These are phyloP conservation scores for Pseudogymnoascus sp. DNA, from an alignment of 2,329 filamentous ascomycete species.

Conservation along the genomic window DNA sequence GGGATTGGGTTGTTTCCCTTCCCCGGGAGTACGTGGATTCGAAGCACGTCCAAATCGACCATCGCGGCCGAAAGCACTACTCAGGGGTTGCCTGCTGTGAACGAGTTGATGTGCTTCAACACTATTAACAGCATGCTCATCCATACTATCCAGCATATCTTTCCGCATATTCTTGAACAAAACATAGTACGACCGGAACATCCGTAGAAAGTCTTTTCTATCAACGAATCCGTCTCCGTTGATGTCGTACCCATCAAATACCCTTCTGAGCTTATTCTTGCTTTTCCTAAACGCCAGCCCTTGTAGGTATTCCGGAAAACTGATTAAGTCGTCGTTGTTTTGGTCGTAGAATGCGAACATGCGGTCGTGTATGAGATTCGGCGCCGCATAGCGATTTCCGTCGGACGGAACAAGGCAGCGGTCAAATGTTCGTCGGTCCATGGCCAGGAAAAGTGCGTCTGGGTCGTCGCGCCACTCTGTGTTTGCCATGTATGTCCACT, in stretches of 20 bases:
- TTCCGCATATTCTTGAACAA: slow-evolving; percentile 83
- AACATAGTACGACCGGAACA: slow-evolving; percentile 88
- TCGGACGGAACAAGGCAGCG: slow-evolving; percentile 82
- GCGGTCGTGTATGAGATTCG: slow-evolving; percentile 89
- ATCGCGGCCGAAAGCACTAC: slow-evolving; percentile 66
- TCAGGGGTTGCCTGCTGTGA: slow-evolving; percentile 66
- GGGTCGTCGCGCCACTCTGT: slow-evolving; percentile 78
- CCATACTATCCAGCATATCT: slow-evolving; percentile 71
- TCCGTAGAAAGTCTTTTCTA: slow-evolving; percentile 78
- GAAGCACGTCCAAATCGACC: slow-evolving; percentile 60
- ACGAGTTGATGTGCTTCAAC: slow-evolving; percentile 71
- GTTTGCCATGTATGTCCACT: slow-evolving; percentile 90
- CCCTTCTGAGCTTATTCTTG: slow-evolving; percentile 62
- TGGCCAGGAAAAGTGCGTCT: slow-evolving; percentile 68
- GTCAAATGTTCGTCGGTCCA: slow-evolving; percentile 90
- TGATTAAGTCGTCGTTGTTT: slow-evolving; percentile 80
- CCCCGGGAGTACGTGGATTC: slow-evolving; percentile 42
- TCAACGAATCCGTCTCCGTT: slow-evolving; percentile 81
- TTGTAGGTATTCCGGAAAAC: slow-evolving; percentile 84
- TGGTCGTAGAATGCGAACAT: slow-evolving; percentile 97
- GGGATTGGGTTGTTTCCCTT: slow-evolving; percentile 58
- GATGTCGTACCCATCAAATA: slow-evolving; percentile 87
- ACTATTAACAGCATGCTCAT: slow-evolving; percentile 70
- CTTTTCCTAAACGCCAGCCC: slow-evolving; percentile 66
- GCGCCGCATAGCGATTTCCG: slow-evolving; percentile 66